Base-by-base conservation (phyloP, 2,329 filamentous ascomycete genomes). In the Colletotrichum spaethianum region DNA sequence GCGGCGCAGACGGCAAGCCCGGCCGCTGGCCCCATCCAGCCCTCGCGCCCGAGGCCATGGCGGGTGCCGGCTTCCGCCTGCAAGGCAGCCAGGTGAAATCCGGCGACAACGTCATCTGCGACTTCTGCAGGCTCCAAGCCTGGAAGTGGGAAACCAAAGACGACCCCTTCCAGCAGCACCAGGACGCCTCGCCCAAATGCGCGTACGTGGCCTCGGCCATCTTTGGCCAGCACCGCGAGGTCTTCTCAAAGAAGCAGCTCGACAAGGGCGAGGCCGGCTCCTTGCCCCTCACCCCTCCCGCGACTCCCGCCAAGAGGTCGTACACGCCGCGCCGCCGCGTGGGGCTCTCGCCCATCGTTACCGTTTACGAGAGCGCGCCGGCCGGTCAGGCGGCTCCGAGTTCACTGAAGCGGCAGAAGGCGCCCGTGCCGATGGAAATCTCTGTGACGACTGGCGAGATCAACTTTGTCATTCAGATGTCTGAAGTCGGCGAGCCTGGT, bases 91-190 rank as follows among this genome's bases (percentile, higher is more conserved):
- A 38, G 59, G 0, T 8, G 6, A 3, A 28, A 3, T 14, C 18
- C 0, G 1, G 36, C 0, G 73, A 74, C 9, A 52, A 33, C 1
- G 71, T 71, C 0, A 36, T 26, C 3, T 74, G 73, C 23, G 38
- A 63, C 2, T 31, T 9, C 0, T 74, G 73, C 56, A 16, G 18
- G 0, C 28, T 73, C 2, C 59, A 73, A 0, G 63, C 67, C 0
- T 74, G 71, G 70, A 18, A 31, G 0, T 74, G 71, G 73, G 63
- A 71, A 1, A 0, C n/a, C 0, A 71, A 67, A 6, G 73, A 74
- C 18, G 50, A 74, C 8, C 73, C 73, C 0, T 74, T 59, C 0
- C 5, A 18, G 0, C 46, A 73, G 8, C 73, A 74, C 38, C 5
- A 6, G 9, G 48, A 16, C 0, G 46, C 38, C 3, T 46, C 59